Evolutionary conservation across 169 alveolate genomes (phyloP).

Genomic region (Babesia gibsoni): DNA sequence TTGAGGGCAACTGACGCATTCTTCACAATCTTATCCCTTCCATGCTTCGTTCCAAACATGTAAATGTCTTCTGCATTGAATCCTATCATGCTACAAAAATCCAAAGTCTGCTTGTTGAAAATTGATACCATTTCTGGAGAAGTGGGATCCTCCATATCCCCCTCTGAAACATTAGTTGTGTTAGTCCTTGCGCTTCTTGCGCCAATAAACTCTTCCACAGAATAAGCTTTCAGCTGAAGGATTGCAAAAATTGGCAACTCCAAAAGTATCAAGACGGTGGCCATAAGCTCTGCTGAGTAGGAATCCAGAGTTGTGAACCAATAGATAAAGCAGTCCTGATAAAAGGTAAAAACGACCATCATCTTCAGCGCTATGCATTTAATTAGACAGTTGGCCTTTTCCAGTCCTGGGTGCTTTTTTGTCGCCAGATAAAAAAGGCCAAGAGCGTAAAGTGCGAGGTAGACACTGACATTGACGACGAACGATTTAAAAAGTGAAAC

Average conservation of each 20-base stretch:
- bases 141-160: constrained; percentile 1
- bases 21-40: constrained; percentile 18
- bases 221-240: constrained; percentile 45
- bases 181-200: not conserved
- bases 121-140: not conserved
- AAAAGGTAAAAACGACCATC: constrained; percentile 51
- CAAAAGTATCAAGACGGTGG: constrained; percentile 44
- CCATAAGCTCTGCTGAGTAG: constrained; percentile 11
- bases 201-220: constrained; percentile 42
- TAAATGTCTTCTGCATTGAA: constrained; percentile 43
- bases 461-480: constrained; percentile 41
- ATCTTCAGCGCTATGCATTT: constrained; percentile 60
- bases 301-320: constrained; percentile 20
- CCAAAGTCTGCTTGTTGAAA: not conserved
- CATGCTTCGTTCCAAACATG: constrained; percentile 13
- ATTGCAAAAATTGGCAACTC: constrained; percentile 48
- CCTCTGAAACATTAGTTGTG: not conserved
- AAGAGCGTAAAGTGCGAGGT: constrained; percentile 57
- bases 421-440: constrained; percentile 59
- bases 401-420: constrained; percentile 57
- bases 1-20: constrained; percentile 51
- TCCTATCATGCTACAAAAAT: constrained; percentile 2
- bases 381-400: constrained; percentile 50
- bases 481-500: constrained; percentile 20
- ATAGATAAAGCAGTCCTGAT: constrained; percentile 44